Percentiles rank a stretch among this genome's conserved stretches.
phyloP scores from a whole-genome alignment of 2,329 filamentous ascomycete genomes.

The Pestalotiopsis sp. region DNA sequence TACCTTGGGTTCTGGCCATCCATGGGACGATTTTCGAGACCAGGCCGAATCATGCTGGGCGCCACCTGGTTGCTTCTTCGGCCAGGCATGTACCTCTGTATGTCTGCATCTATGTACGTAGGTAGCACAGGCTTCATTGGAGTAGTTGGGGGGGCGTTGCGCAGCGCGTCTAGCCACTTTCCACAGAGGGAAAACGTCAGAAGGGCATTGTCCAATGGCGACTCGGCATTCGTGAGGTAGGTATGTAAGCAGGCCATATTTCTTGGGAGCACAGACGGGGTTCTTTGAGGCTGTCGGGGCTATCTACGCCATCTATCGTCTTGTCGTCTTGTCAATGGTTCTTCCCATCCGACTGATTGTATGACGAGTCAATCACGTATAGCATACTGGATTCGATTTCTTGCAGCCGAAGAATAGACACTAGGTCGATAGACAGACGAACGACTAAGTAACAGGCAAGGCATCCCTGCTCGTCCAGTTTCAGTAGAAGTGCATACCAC shows the following conservation, averaged over 20 bases:
- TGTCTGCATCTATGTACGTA: not conserved
- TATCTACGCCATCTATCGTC: not conserved
- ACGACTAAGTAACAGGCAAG: not conserved
- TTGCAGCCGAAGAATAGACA: not conserved
- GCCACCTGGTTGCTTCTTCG: not conserved
- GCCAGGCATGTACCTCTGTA: not conserved
- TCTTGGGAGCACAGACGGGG: not conserved
- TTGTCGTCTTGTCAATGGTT: not conserved
- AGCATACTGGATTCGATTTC: not conserved
- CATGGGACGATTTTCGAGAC: not conserved
- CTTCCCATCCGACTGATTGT: no score
- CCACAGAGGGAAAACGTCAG: not conserved
- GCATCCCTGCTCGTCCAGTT: not conserved
- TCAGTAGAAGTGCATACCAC: not conserved
- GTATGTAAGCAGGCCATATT: not conserved
- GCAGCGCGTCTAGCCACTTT: not conserved
- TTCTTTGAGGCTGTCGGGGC: not conserved
- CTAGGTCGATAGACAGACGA: not conserved
- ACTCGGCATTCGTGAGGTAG: not conserved
- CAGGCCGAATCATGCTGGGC: not conserved
- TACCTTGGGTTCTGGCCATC: not conserved
- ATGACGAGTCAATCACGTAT: not conserved
- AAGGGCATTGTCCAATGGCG: not conserved
- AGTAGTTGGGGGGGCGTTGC: not conserved
- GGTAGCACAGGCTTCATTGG: not conserved